A percentile compares a stretch with the other conserved stretches of the same genome.
Evolutionary conservation across 192 early-diverging fungal species (phyloP).

Genomic region (Backusella australiensis): DNA sequence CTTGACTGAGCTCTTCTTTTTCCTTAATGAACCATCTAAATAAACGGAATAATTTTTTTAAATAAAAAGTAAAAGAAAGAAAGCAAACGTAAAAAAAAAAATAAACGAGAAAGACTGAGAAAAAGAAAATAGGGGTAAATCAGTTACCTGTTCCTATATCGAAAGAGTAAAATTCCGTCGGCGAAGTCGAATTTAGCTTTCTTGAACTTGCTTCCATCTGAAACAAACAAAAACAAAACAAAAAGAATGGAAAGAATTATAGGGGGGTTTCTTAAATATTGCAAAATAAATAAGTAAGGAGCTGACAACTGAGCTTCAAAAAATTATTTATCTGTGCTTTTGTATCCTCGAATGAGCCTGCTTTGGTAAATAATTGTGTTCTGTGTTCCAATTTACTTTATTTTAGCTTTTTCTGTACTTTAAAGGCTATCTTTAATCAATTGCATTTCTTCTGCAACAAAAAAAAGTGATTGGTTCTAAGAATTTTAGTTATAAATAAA

Average conservation of each 20-base stretch:
- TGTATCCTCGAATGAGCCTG: background rate
- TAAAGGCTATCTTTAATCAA: background rate
- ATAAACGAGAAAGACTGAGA: background rate
- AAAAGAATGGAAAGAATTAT: background rate
- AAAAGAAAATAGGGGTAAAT: background rate
- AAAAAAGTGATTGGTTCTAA: background rate
- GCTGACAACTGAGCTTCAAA: conserved; percentile 5
- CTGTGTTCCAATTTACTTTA: background rate
- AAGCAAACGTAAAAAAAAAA: background rate
- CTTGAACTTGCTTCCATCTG: conserved; percentile 11
- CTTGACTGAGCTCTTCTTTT: conserved; percentile 2
- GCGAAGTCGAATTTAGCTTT: conserved; percentile 4
- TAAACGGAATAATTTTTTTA: background rate
- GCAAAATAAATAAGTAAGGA: conserved; percentile 3
- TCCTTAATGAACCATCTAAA: background rate
- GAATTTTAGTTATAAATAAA: background rate
- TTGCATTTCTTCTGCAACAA: background rate
- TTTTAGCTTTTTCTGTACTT: background rate
- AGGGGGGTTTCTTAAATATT: background rate
- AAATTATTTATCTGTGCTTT: background rate
- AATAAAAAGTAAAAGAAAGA: background rate
- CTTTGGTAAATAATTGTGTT: background rate
- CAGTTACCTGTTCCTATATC: background rate
- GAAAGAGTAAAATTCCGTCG: background rate
- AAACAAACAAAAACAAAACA: background rate